Base-by-base conservation (phyloP, 352 stramenopile species). In the Globisporangium rhizosaccharum region DNA sequence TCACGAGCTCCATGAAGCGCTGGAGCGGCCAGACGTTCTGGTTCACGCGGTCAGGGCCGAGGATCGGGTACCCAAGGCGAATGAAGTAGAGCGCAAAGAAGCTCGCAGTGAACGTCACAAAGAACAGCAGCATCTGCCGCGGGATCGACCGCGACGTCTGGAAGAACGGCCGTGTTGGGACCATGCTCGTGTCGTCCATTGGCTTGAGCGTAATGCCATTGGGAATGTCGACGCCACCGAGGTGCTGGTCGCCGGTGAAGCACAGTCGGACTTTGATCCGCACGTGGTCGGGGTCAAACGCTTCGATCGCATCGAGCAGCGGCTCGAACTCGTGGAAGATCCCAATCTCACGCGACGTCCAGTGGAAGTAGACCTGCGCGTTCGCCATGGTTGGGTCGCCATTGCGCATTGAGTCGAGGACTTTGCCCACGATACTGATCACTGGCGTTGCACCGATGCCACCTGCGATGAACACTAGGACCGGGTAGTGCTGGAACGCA, bases 361-460 rank as follows among this genome's bases (percentile, higher is more conserved):
- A 92, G 67, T 90, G 81, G 67, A 87, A 90, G 66, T 92, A 92
- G 10, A 92, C 83, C 48, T 88, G 72, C 23, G 81, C 85, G 53
- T 87, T 72, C 26, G 67, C 67, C 65, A 90, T 76, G 53, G 74
- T 84, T 3, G 79, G 75, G 60, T 94, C 82, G 60, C 82, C 82
- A 67, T 85, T 90, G 63, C 79, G 78, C 75, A 88, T 89, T 48
- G 74, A 79, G 57, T 92, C 79, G 15, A 89, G 67, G 48, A 96
- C 86, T 61, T 96, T 90, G 54, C 87, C 87, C 12, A 97, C 56
- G 37, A 97, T 83, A 49, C 82, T 94, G 50, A 96, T 90, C 41
- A 96, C 76, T 8, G 90, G 90, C 1, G 90, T 97, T 8, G 87
- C 76, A 23, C 90, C 88, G 53, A 97, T 96, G 56, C 90, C 90